A percentile compares a stretch with the other conserved stretches of the same genome.
phyloP scores from a whole-genome alignment of 2,329 filamentous ascomycete species.

The Penicillium sp. region DNA sequence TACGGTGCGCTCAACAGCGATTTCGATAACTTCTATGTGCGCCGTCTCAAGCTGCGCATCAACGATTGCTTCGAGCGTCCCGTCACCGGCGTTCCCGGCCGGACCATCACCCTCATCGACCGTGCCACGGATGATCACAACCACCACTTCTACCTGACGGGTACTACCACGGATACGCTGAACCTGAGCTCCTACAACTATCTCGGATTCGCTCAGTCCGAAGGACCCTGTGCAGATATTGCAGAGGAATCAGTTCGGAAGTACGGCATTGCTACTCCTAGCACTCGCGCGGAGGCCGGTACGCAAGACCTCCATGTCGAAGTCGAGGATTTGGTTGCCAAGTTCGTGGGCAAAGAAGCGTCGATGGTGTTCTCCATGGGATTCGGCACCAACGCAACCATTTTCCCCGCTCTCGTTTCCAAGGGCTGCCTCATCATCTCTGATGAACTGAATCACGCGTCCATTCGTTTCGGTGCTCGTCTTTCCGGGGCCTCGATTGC shows the following conservation, averaged over 20 bases:
- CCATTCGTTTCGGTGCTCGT: conserved; percentile 91
- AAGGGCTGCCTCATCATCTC: conserved; percentile 95
- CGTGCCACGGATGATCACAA: conserved; percentile 91
- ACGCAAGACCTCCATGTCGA: conserved; percentile 84
- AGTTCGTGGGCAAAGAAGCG: conserved; percentile 89
- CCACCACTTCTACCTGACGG: conserved; percentile 80
- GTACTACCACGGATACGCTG: conserved; percentile 87
- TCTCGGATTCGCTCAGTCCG: conserved; percentile 94
- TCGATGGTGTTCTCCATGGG: conserved; percentile 99
- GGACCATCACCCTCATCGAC: conserved; percentile 89
- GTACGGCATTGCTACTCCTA: conserved; percentile 79
- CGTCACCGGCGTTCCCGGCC: conserved; percentile 87
- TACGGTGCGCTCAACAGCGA: conserved; percentile 96
- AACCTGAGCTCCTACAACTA: conserved; percentile 99
- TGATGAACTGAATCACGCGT: conserved; percentile 96
- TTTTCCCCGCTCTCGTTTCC: conserved; percentile 86
- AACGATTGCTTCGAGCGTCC: conserved; percentile 96
- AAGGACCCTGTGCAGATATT: conserved; percentile 91
- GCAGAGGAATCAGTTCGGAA: conserved; percentile 81
- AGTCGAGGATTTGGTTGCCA: conserved; percentile 83
- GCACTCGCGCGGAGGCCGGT: conserved; percentile 77
- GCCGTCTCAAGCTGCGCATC: conserved; percentile 86
- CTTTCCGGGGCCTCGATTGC: conserved; percentile 91
- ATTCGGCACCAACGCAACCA: conserved; percentile 89
- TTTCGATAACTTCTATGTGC: conserved; percentile 97